phyloP scores from a whole-genome alignment of 306 rosid genomes.

The Coriaria nepalensis region DNA sequence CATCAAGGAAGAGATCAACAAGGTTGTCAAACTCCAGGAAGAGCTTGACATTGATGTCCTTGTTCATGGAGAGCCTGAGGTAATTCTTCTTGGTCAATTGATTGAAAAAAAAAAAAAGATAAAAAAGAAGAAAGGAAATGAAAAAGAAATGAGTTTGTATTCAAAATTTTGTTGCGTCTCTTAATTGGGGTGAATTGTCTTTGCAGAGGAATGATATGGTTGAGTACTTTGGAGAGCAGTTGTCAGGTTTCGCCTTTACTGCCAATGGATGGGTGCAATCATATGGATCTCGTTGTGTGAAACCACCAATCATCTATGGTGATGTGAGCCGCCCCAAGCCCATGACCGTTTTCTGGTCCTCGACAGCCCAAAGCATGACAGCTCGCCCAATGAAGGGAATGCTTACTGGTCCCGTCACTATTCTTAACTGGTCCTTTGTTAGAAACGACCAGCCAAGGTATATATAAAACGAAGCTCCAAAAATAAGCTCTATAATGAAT shows the following conservation, averaged over 20 bases:
- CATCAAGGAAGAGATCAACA: conserved; percentile 61
- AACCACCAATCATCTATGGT: conserved; percentile 94
- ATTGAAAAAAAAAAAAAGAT: not conserved
- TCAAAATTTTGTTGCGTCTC: not conserved
- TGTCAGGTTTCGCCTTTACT: conserved; percentile 81
- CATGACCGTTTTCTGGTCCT: conserved; percentile 58
- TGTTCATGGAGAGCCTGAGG: conserved; percentile 97
- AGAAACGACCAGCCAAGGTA: conserved; percentile 83
- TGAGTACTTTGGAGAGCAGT: conserved; percentile 77
- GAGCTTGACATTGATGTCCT: conserved; percentile 89
- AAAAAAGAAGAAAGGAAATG: conserved; percentile 1
- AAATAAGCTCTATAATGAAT: not conserved
- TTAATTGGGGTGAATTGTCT: conserved; percentile 16
- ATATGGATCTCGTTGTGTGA: conserved; percentile 89
- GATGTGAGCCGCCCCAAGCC: conserved; percentile 95
- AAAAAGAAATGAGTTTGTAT: conserved; percentile 1
- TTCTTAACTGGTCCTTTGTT: conserved; percentile 92
- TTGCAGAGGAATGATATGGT: conserved; percentile 92
- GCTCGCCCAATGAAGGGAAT: conserved; percentile 89
- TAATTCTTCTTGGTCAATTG: conserved; percentile 18
- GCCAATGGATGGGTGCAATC: conserved; percentile 96
- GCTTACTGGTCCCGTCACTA: conserved; percentile 97
- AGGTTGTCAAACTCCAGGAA: conserved; percentile 76
- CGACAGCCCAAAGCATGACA: conserved; percentile 34
- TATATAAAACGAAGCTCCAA: conserved; percentile 2